These are phyloP conservation scores for Coriaria nepalensis DNA, from an alignment of 306 rosid species.

Conservation along the genomic window DNA sequence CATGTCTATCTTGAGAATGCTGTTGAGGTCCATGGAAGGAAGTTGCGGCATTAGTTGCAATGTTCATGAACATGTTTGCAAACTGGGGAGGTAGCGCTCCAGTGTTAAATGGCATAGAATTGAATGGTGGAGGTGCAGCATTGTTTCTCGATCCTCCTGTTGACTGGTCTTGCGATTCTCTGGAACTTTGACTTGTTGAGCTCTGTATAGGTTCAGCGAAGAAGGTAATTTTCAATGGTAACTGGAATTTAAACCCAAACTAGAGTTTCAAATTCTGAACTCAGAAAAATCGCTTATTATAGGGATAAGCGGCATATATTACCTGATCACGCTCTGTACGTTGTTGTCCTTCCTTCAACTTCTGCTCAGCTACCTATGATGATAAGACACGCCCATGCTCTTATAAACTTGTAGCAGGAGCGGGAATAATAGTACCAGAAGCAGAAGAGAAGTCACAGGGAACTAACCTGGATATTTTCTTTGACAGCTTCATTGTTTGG, in stretches of 20 bases:
- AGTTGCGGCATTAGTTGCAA: conserved; percentile 30
- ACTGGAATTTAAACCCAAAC: too few relatives aligned
- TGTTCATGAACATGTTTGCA: conserved; percentile 56
- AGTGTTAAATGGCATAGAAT: conserved; percentile 39
- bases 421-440: conserved; percentile 5
- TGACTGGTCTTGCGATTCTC: conserved; percentile 36
- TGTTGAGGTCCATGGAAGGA: conserved; percentile 25
- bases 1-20: conserved; percentile 28
- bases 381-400: conserved; percentile 12
- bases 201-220: conserved; percentile 10
- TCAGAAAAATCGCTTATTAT: too few relatives aligned
- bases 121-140: conserved; percentile 31
- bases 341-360: conserved; percentile 41
- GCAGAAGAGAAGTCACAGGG: conserved; percentile 11
- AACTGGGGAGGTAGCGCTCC: conserved; percentile 23
- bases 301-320: conserved; percentile 2
- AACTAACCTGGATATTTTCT: conserved; percentile 73
- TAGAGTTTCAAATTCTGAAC: too few relatives aligned
- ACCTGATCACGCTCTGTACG: conserved; percentile 41
- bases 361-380: conserved; percentile 54
- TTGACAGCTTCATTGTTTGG: conserved; percentile 67
- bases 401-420: conserved; percentile 1
- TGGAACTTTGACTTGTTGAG: conserved; percentile 23
- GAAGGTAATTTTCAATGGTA: too few relatives aligned
- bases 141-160: conserved; percentile 38